phyloP scores from a whole-genome alignment of 306 rosid genomes.

The Astragalus glycyphyllos region DNA sequence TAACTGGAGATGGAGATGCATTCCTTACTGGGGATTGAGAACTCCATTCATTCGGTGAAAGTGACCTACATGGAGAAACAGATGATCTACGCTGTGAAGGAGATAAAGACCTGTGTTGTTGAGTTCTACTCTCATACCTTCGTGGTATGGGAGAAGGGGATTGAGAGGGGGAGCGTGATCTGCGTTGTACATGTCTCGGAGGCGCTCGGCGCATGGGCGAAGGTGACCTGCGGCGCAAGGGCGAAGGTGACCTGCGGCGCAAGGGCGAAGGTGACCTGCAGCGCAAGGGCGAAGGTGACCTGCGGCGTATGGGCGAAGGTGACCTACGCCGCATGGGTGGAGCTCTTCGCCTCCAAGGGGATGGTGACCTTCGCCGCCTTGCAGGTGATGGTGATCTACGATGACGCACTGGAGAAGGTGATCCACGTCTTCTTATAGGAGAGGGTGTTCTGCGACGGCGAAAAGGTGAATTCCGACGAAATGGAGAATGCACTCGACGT shows the following conservation, averaged over 20 bases:
- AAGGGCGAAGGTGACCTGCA: conserved; percentile 50
- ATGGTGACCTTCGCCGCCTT: conserved; percentile 47
- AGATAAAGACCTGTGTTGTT: conserved; percentile 49
- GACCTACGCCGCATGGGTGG: conserved; percentile 38
- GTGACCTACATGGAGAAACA: conserved; percentile 49
- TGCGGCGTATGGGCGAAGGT: conserved; percentile 44
- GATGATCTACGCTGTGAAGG: conserved; percentile 53
- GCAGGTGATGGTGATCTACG: conserved; percentile 45
- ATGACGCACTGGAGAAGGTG: conserved; percentile 31
- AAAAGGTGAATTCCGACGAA: conserved; percentile 7
- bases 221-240: conserved; percentile 46
- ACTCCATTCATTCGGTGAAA: conserved; percentile 52
- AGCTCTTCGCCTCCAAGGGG: conserved; percentile 46
- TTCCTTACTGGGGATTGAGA: conserved; percentile 56
- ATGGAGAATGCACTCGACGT: conserved; percentile 61
- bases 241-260: conserved; percentile 44
- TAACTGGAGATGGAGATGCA: conserved; percentile 52
- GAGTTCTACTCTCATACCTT: conserved; percentile 56
- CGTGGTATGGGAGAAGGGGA: conserved; percentile 46
- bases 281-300: conserved; percentile 45
- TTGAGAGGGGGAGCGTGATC: conserved; percentile 49
- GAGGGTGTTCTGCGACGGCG: conserved; percentile 63
- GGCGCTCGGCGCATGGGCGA: conserved; percentile 44
- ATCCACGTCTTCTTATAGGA: conserved; percentile 43
- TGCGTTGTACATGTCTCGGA: conserved; percentile 25